Base-by-base conservation (phyloP, 768 basidiomycete genomes). In the Lepiota venenata region DNA sequence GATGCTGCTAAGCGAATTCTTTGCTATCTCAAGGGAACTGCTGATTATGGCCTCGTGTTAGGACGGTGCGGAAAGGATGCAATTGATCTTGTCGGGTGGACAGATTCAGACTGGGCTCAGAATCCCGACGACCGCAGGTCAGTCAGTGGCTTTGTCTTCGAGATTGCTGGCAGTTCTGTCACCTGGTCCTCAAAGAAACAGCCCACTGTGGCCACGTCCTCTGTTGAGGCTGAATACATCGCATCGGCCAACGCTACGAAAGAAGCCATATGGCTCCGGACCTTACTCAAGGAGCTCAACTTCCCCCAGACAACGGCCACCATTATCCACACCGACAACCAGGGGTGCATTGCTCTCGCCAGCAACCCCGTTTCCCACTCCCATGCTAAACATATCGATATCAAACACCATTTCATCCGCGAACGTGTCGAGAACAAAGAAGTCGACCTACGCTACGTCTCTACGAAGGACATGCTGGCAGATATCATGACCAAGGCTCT, bases 341-440 rank as follows among this genome's bases (percentile, higher is more conserved):
- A 67, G 42, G 50, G 56, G 5, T 59, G 59, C 9, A 62, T 63
- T 37, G 57, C 52, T 0, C 41, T 69, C 2, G 50, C 64, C 0
- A 48, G 60, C 10, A 69, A 72, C 52, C 63, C 55, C 15, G 59
- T 59, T 9, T 64, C 58, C 46, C 71, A 72, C 46, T 59, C 66
- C 2, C 45, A 61, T 12, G 65, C 71, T 7, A 74, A 73, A 56
- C 72, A 74, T 59, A 73, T 74, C 47, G 68, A 72, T 47, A 64
- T 71, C n/a, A 58, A 60, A 0, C 66, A 65, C 56, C 73, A 74
- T 57, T 69, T 66, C 47, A 64, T 72, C 40, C 58, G 64, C 6
- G 58, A 68, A 32, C 55, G 48, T 9, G 47, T 72, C 32, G 54
- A 63, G 16, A 22, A 60, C n/a, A 58, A 35, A 55, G 27, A 40